Conservation (phyloP, 2,329 filamentous ascomycete species). For the Neoscytalidium dimidiatum region DNA sequence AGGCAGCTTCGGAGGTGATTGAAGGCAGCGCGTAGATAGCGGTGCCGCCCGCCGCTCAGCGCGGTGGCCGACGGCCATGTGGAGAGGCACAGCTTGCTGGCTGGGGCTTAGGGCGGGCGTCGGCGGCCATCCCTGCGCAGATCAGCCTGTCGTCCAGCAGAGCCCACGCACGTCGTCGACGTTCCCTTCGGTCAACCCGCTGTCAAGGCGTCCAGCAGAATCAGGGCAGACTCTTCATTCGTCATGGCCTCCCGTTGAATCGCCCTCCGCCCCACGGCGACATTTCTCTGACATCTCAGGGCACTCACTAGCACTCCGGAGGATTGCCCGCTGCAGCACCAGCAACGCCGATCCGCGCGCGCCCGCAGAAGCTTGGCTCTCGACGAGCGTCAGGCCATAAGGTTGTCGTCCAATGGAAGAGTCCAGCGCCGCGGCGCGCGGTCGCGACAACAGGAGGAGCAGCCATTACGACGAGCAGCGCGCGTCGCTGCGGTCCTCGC, state of each 20-base stretch:
- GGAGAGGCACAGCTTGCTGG: conserved; percentile 6
- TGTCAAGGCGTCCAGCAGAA: not conserved
- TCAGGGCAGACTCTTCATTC: conserved; percentile 1
- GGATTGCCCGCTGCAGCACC: not conserved
- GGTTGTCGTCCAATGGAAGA: not conserved
- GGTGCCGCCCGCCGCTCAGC: not conserved
- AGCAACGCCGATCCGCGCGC: not conserved
- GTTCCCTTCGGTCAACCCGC: not conserved
- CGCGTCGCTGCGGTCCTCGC: conserved; percentile 30
- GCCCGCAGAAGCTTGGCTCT: conserved; percentile 6
- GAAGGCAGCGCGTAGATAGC: not conserved
- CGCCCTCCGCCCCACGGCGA: not conserved
- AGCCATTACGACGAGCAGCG: conserved; percentile 38
- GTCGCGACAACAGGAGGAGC: conserved; percentile 24
- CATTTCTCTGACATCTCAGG: not conserved
- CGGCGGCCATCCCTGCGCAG: conserved; percentile 8
- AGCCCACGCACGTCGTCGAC: not conserved
- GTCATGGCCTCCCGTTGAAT: not conserved
- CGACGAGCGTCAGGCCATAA: not conserved
- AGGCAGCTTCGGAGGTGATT: not conserved
- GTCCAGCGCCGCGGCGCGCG: not conserved
- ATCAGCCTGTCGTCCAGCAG: not conserved
- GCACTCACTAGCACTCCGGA: not conserved
- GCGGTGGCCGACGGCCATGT: conserved; percentile 7
- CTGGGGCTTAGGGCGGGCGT: conserved; percentile 1